Conservation (phyloP, 2,329 filamentous ascomycete genomes). For the Colletotrichum sp. region DNA sequence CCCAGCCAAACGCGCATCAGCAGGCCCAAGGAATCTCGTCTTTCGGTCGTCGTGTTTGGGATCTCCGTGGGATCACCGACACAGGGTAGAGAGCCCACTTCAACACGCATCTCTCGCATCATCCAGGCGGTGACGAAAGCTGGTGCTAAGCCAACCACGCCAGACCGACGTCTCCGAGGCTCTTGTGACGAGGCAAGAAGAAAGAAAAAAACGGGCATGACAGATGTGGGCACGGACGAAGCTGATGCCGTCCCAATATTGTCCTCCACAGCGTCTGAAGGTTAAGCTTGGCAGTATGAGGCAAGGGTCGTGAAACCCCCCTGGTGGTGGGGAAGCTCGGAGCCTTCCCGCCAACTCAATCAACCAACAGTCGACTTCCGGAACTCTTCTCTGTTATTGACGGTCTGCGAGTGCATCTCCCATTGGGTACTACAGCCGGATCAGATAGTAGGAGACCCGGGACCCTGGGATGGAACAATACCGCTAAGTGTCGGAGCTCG, state of each 20-base stretch:
- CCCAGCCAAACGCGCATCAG: neutral
- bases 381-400: neutral
- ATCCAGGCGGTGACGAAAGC: neutral
- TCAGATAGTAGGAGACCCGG: neutral
- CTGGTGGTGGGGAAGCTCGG: slow-evolving; percentile 7
- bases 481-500: neutral
- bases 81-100: neutral
- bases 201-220: neutral
- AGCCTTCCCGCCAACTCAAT: slow-evolving; percentile 1
- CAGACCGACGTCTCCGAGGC: neutral
- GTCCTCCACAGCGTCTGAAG: slow-evolving; percentile 4
- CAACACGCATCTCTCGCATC: neutral
- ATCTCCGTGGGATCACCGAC: slow-evolving; percentile 13
- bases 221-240: slow-evolving; percentile 8
- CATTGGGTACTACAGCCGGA: neutral
- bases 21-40: neutral
- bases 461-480: neutral
- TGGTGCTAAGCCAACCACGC: neutral
- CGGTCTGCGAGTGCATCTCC: neutral
- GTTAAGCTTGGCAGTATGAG: slow-evolving; percentile 20
- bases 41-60: neutral
- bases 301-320: slow-evolving; percentile 20
- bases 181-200: neutral
- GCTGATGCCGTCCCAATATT: slow-evolving; percentile 2
- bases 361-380: neutral